Percentiles rank a stretch among this genome's conserved stretches.
Evolutionary conservation across 805 yeast species (phyloP).

Genomic region (Jamesozyma hellenica): DNA sequence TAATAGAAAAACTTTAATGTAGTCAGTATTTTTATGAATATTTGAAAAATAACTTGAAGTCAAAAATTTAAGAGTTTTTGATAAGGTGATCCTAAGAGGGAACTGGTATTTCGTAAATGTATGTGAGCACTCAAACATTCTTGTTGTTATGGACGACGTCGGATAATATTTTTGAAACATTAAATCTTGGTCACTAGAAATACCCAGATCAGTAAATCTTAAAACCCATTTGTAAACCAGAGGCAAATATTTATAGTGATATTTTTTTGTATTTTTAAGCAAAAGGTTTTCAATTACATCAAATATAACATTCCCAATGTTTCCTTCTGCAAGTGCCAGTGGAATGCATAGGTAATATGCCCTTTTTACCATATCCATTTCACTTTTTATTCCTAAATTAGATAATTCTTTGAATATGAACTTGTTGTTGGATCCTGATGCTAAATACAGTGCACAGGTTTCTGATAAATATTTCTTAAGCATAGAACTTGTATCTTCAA

Average conservation of each 20-base stretch:
- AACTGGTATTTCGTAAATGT: constrained; percentile 8
- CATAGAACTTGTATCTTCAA: constrained; percentile 9
- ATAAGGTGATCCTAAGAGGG: constrained; percentile 11
- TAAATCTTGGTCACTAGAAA: constrained; percentile 5
- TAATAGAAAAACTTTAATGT: constrained; percentile 6
- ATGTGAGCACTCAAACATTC: constrained; percentile 4
- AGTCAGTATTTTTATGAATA: constrained; percentile 3
- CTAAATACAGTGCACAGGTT: constrained; percentile 13
- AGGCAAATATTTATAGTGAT: constrained; percentile 1
- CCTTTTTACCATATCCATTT: constrained; percentile 8
- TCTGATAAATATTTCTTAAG: constrained; percentile 10
- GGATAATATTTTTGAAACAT: constrained; percentile 4
- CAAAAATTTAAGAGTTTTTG: constrained; percentile 7
- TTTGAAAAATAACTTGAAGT: not conserved
- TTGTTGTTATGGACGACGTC: not conserved
- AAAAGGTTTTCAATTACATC: constrained; percentile 5
- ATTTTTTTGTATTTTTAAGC: constrained; percentile 7
- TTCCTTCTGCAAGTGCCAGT: constrained; percentile 11
- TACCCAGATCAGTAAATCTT: constrained; percentile 14
- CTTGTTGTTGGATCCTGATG: constrained; percentile 8
- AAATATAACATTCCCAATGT: constrained; percentile 7
- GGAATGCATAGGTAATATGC: constrained; percentile 13
- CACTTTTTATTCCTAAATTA: constrained; percentile 4
- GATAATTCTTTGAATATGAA: constrained; percentile 7
- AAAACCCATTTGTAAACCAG: constrained; percentile 8